phyloP scores from a whole-genome alignment of 257 asterid genomes.

The Solanum chmielewskii region DNA sequence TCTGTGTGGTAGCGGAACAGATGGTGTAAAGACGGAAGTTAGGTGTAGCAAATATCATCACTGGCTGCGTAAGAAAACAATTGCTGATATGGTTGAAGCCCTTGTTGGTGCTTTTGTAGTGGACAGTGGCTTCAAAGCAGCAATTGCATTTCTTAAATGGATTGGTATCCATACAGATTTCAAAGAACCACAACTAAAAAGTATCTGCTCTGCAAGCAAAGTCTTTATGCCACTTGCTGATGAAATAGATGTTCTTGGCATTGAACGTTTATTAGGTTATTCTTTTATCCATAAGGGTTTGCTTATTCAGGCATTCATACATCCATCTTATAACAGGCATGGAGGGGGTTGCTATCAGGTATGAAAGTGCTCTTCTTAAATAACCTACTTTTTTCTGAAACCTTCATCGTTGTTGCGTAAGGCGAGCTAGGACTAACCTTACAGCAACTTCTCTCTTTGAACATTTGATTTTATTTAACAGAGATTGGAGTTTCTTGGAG shows the following conservation, averaged over 20 bases:
- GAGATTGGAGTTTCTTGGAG: conserved; percentile 97
- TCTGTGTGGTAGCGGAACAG: conserved; percentile 10
- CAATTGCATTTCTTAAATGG: conserved; percentile 83
- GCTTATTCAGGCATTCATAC: conserved; percentile 91
- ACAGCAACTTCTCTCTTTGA: neutral
- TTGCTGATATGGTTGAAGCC: conserved; percentile 91
- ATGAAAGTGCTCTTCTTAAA: neutral
- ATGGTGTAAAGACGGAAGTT: conserved; percentile 27
- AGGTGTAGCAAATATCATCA: conserved; percentile 85
- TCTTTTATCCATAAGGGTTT: conserved; percentile 63
- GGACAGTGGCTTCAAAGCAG: conserved; percentile 86
- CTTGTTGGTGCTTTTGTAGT: conserved; percentile 85
- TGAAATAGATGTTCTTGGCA: conserved; percentile 37
- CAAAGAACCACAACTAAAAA: conserved; percentile 29
- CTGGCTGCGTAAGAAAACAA: conserved; percentile 78
- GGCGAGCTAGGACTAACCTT: neutral
- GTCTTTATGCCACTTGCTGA: conserved; percentile 46
- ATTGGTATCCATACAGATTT: conserved; percentile 60
- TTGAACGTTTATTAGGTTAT: conserved; percentile 51
- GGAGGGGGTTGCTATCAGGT: conserved; percentile 97
- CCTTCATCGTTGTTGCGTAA: neutral
- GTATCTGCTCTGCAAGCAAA: conserved; percentile 49
- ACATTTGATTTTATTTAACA: conserved; percentile 28
- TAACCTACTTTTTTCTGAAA: neutral
- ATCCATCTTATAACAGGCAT: conserved; percentile 73